phyloP scores from a whole-genome alignment of 768 basidiomycete species.

The Hortiboletus campestris region DNA sequence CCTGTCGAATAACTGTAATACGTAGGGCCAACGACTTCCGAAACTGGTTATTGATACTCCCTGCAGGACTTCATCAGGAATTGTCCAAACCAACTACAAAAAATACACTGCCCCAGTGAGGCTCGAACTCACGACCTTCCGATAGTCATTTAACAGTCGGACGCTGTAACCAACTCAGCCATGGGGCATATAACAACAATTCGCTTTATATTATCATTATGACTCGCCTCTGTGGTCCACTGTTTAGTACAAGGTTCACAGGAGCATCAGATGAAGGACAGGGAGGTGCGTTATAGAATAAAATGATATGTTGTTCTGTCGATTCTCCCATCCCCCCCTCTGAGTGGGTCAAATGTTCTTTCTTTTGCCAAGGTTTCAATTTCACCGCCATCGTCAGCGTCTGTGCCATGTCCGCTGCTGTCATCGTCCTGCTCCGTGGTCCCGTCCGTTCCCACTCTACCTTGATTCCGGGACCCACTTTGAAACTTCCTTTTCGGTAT shows the following conservation, averaged over 20 bases:
- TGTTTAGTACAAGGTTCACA: no score
- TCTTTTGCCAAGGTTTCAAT: not conserved
- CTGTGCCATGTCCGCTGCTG: not conserved
- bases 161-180: constrained; percentile 53
- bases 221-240: not conserved
- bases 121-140: constrained; percentile 55
- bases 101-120: constrained; percentile 45
- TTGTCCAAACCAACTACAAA: constrained; percentile 2
- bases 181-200: constrained; percentile 37
- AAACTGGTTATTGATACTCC: not conserved
- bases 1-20: no score
- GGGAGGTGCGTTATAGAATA: not conserved
- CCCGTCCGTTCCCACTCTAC: constrained; percentile 6
- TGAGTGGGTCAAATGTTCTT: not conserved
- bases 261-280: not conserved
- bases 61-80: no score
- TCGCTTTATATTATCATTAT: accelerated
- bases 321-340: not conserved
- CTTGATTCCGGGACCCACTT: constrained; percentile 19
- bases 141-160: constrained; percentile 44
- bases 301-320: not conserved
- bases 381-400: not conserved
- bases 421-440: not conserved
- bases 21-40: no score
- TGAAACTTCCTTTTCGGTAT: constrained; percentile 92